Percentiles rank a stretch among this genome's conserved stretches.
phyloP scores from a whole-genome alignment of 2,329 filamentous ascomycete genomes.

The Xylariaceae sp. region DNA sequence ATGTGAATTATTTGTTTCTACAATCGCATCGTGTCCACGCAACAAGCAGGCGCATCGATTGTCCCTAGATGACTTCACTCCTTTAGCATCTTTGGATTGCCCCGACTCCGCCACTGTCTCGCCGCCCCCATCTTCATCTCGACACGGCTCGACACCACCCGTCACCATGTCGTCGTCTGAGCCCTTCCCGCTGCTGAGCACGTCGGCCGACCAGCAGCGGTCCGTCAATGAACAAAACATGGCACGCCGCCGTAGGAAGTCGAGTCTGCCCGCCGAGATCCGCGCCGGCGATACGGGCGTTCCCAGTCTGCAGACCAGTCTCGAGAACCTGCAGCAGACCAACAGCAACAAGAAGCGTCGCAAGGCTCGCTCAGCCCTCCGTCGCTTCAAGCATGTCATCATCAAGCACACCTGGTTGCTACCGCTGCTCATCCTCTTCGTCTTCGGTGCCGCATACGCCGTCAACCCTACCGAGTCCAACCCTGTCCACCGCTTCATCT shows the following conservation, averaged over 20 bases:
- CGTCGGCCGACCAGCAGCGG: slow-evolving; percentile 47
- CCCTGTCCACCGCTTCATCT: slow-evolving; percentile 75
- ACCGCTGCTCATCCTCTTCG: slow-evolving; percentile 63
- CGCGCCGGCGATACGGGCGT: slow-evolving; percentile 53
- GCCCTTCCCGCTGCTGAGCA: slow-evolving; percentile 54
- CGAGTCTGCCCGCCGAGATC: slow-evolving; percentile 52
- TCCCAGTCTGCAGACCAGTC: slow-evolving; percentile 50
- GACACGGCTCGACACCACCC: slow-evolving; percentile 1
- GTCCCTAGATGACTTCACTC: slow-evolving; percentile 28
- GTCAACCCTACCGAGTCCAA: slow-evolving; percentile 75
- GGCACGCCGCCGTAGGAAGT: slow-evolving; percentile 51
- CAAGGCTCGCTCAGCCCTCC: slow-evolving; percentile 50
- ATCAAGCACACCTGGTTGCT: slow-evolving; percentile 59
- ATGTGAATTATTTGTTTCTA: too few relatives aligned
- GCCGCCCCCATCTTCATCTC: not conserved
- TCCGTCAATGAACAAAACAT: slow-evolving; percentile 34
- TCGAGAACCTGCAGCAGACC: slow-evolving; percentile 39
- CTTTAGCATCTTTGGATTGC: slow-evolving; percentile 25
- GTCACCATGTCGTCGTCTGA: slow-evolving; percentile 45
- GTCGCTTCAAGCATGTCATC: slow-evolving; percentile 48
- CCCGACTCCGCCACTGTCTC: not conserved
- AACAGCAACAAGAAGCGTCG: slow-evolving; percentile 46
- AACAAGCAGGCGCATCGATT: too few relatives aligned
- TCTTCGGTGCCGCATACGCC: slow-evolving; percentile 66
- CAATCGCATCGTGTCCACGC: slow-evolving; percentile 7